phyloP scores from a whole-genome alignment of 345 rosid genomes.

The Pugionium dolabratum region DNA sequence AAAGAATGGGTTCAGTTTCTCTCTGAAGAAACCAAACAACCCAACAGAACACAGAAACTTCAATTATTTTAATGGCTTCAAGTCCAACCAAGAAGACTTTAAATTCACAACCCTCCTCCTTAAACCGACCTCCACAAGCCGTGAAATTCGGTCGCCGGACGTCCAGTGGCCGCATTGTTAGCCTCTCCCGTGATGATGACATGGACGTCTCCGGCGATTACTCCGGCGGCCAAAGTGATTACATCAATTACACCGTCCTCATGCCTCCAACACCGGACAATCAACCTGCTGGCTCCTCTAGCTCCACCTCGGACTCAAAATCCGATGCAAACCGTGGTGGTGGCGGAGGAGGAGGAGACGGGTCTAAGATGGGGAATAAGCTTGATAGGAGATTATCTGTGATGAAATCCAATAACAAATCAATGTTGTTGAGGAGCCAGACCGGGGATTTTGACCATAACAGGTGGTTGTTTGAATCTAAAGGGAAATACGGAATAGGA shows the following conservation, averaged over 20 bases:
- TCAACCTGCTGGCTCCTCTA: conserved; percentile 62
- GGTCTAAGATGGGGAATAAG: conserved; percentile 39
- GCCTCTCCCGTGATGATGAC: conserved; percentile 76
- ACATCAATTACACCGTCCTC: conserved; percentile 82
- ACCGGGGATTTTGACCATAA: conserved; percentile 93
- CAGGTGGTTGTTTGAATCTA: conserved; percentile 88
- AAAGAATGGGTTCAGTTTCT: conserved; percentile 43
- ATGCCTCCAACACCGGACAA: conserved; percentile 97
- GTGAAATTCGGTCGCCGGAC: conserved; percentile 68
- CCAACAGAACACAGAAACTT: conserved; percentile 22
- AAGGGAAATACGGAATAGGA: conserved; percentile 61
- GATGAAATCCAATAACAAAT: conserved; percentile 67
- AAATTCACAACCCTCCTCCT: conserved; percentile 46
- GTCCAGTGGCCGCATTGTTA: conserved; percentile 66
- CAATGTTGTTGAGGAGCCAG: conserved; percentile 85
- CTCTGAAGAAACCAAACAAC: conserved; percentile 33
- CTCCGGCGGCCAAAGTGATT: conserved; percentile 68
- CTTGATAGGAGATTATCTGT: conserved; percentile 73
- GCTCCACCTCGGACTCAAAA: conserved; percentile 44
- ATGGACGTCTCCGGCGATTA: conserved; percentile 65
- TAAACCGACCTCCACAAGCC: conserved; percentile 54
- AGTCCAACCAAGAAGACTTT: conserved; percentile 49
- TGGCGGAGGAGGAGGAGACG: conserved; percentile 24
- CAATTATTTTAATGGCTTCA: conserved; percentile 41
- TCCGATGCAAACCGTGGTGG: conserved; percentile 33